A percentile compares a stretch with the other conserved stretches of the same genome.
These are phyloP conservation scores for Pythium periplocum DNA, from an alignment of 352 stramenopile genomes.

Conservation along the genomic window DNA sequence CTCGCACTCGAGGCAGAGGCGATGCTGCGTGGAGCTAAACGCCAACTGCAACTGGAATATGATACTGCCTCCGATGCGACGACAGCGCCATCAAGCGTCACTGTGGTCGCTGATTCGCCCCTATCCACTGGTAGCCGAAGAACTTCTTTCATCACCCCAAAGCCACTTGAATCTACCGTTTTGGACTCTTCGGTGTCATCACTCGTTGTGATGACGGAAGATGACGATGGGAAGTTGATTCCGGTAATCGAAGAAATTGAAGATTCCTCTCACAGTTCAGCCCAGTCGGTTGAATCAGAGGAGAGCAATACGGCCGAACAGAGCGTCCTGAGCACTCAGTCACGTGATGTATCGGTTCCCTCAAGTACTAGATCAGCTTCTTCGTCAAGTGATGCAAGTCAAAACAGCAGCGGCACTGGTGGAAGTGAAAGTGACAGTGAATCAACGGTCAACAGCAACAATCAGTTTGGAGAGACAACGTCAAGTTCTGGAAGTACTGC, in stretches of 20 bases:
- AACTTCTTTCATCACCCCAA: no score
- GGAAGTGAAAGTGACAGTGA: slow-evolving; percentile 7
- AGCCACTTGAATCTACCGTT: no score
- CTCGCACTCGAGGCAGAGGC: slow-evolving; percentile 10
- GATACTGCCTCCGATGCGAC: slow-evolving; percentile 17
- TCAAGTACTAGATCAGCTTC: slow-evolving; percentile 3
- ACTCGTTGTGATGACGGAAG: slow-evolving; percentile 8
- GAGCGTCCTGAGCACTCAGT: no score
- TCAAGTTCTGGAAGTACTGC: no score
- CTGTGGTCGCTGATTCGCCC: slow-evolving; percentile 5
- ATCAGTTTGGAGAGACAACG: background rate
- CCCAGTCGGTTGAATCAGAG: no score
- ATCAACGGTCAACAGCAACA: slow-evolving; percentile 3
- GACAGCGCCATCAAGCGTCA: slow-evolving; percentile 5
- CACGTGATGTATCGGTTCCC: background rate
- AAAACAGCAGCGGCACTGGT: slow-evolving; percentile 1
- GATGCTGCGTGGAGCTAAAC: background rate
- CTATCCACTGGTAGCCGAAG: background rate
- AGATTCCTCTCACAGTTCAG: background rate
- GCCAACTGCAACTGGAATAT: slow-evolving; percentile 20
- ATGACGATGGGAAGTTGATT: slow-evolving; percentile 11
- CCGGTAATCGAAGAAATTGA: slow-evolving; percentile 20
- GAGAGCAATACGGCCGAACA: no score
- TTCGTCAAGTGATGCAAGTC: slow-evolving; percentile 4
- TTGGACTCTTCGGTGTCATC: no score